Base-by-base conservation (phyloP, 768 basidiomycete genomes). In the Nidularia sp. region DNA sequence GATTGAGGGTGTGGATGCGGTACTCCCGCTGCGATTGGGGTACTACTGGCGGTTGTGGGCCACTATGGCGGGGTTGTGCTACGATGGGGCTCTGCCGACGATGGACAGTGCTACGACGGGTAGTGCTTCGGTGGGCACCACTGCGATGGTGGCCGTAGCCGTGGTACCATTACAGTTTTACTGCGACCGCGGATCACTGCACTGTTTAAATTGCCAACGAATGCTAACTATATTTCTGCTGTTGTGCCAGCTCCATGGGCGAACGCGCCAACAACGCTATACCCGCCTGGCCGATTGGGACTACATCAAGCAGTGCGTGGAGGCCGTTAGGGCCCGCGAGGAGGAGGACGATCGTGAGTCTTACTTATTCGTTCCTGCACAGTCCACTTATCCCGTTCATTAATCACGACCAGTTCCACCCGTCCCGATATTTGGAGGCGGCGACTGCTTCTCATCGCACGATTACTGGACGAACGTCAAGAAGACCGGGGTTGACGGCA, bases 341-440 rank as follows among this genome's bases (percentile, higher is more conserved):
- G 79, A 73, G 18, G 88, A 91, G 7, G 82, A 88, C 63, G 85
- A 84, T 62, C 53, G 90, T 90, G 59, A 53, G 85, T 75, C 34
- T 32, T 29, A 13, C 10, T 52, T 45, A 33, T n/a, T n/a, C 13
- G 41, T 44, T 36, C 36, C 25, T 29, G 4, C 25, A 4, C 25
- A 29, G 3, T 4, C 25, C 25, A 29, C 25, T 29, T 4, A 29
- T 29, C 25, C 25, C 25, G 25, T 49, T 45, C 7, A 31, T 49
- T 48, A 7, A 4, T 46, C 43, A 13, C 25, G 12, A 29, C 25
- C 56, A 90, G 89, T 95, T 10, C 77, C 85, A 0, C 80, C 88
- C 0, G 77, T 98, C n/a, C 95, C 95, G 0, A 94, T 99, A 44
- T 96, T 98, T 57, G 97, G 97, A 6, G 93, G 93, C 29, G 97